These are phyloP conservation scores for Euryodendron excelsum DNA, from an alignment of 148 eudicot species.

Conservation along the genomic window DNA sequence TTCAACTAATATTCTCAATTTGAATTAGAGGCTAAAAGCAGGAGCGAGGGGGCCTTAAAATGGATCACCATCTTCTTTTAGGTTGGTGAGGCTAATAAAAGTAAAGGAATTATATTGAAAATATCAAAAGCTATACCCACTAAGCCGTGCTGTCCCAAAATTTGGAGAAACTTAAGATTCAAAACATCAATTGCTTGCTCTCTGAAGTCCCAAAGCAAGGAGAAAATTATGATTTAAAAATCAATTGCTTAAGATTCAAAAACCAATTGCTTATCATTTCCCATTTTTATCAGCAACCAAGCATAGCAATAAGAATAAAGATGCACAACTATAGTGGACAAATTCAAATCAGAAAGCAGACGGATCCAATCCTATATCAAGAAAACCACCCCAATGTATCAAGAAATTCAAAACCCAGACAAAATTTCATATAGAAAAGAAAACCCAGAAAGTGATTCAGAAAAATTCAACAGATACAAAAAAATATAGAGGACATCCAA, in stretches of 20 bases:
- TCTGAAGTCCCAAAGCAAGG: neutral
- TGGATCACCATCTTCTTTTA: neutral
- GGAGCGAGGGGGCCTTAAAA: neutral
- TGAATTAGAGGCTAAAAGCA: slow-evolving; percentile 5
- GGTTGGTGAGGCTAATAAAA: neutral
- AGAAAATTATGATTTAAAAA: neutral
- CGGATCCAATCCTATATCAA: slow-evolving; percentile 28
- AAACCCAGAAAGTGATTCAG: slow-evolving; percentile 17
- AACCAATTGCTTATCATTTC: neutral
- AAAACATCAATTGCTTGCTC: neutral
- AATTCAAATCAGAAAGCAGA: slow-evolving; percentile 26
- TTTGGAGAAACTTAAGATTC: neutral
- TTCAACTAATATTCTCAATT: neutral
- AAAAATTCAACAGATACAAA: neutral
- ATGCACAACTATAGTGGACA: neutral
- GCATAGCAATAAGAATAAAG: neutral
- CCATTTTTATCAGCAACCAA: neutral
- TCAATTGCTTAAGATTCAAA: neutral
- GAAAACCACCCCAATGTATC: slow-evolving; percentile 4
- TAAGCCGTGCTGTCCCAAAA: neutral
- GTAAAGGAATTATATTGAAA: neutral
- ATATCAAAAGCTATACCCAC: neutral
- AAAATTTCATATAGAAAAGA: neutral
- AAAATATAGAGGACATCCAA: neutral
- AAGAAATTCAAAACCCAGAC: slow-evolving; percentile 26